These are phyloP conservation scores for Zea luxurians DNA, from an alignment of 176 grass and related monocot species.

Conservation along the genomic window DNA sequence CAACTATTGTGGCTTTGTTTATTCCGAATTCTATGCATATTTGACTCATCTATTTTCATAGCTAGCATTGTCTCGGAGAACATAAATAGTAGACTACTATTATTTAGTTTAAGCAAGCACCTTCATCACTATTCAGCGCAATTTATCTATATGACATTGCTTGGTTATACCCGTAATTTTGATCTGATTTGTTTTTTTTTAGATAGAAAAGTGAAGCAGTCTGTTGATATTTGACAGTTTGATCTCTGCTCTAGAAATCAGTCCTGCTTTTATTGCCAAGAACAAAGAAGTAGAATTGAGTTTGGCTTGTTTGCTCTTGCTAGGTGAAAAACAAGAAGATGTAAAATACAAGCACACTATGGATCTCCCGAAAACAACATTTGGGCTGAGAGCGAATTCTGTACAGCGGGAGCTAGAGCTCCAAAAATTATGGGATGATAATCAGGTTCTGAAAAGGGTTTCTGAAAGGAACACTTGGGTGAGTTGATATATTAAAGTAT, in stretches of 20 bases:
- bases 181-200: background rate
- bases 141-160: no score
- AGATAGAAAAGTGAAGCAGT: background rate
- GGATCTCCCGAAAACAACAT: no score
- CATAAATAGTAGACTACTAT: background rate
- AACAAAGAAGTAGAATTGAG: background rate
- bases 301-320: background rate
- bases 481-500: no score
- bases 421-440: no score
- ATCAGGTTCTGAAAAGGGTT: no score
- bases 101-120: background rate
- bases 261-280: background rate
- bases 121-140: no score
- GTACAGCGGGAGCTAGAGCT: no score
- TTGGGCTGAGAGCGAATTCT: no score
- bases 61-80: background rate
- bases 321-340: no score
- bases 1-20: background rate
- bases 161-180: background rate
- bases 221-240: constrained; percentile 5
- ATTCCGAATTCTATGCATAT: background rate
- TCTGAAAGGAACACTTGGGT: no score
- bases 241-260: background rate
- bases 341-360: no score
- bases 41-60: background rate